Evolutionary conservation across 2,329 filamentous ascomycete genomes (phyloP).

Genomic region (Pseudogymnoascus destructans): DNA sequence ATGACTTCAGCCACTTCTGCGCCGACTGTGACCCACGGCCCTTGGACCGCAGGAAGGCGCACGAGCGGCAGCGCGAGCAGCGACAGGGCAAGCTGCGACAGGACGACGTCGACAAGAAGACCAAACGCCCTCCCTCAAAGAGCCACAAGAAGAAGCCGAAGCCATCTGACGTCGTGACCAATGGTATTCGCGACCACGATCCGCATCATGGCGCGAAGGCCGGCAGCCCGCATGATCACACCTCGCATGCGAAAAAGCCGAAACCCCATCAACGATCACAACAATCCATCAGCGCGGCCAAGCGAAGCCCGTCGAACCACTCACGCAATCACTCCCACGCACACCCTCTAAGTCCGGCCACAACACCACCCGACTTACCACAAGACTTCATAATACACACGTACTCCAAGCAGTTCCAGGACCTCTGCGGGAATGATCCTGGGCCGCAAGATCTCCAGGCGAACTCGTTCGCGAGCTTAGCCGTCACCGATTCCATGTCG

Average conservation of each 20-base stretch:
- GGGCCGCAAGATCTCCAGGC: constrained; percentile 47
- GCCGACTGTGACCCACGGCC: constrained; percentile 71
- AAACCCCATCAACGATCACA: constrained; percentile 73
- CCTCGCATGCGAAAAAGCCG: constrained; percentile 58
- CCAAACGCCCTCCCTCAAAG: constrained; percentile 64
- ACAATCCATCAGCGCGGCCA: constrained; percentile 55
- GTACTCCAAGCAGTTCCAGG: constrained; percentile 64
- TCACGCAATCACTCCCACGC: constrained; percentile 42
- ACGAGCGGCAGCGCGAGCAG: constrained; percentile 54
- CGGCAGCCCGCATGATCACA: constrained; percentile 32
- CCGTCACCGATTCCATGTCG: constrained; percentile 60
- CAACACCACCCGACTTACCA: constrained; percentile 53
- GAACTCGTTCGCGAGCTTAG: constrained; percentile 67
- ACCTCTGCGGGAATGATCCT: constrained; percentile 54
- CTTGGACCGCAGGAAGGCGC: constrained; percentile 62
- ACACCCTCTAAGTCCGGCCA: constrained; percentile 62
- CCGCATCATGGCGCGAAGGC: constrained; percentile 34
- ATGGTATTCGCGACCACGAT: constrained; percentile 49
- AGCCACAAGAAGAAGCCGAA: constrained; percentile 81
- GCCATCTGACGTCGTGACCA: constrained; percentile 52
- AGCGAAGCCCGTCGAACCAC: constrained; percentile 53
- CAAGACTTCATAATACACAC: constrained; percentile 52
- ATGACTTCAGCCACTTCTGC: constrained; percentile 70
- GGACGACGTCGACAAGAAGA: constrained; percentile 51
- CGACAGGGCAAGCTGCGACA: constrained; percentile 38